Evolutionary conservation across 2,329 filamentous ascomycete genomes (phyloP).

Genomic region (Volutella citrinella): DNA sequence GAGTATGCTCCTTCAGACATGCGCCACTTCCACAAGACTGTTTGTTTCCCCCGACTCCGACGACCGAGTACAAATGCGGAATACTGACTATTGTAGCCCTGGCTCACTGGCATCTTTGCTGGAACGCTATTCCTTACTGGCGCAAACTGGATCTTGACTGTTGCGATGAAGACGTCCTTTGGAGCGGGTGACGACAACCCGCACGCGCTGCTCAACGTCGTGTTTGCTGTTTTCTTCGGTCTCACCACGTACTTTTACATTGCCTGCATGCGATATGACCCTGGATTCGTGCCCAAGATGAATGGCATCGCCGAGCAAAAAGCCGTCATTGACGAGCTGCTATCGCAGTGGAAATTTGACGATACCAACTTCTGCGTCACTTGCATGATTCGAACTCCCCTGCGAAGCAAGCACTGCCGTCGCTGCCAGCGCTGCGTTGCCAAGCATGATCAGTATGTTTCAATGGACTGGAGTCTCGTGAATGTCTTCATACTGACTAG

Average conservation of each 20-base stretch:
- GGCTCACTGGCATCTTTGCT: constrained; percentile 90
- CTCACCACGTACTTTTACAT: constrained; percentile 84
- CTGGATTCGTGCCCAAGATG: constrained; percentile 89
- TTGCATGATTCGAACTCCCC: constrained; percentile 90
- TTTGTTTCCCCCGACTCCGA: constrained; percentile 51
- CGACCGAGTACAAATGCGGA: too few species aligned
- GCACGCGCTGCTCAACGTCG: constrained; percentile 73
- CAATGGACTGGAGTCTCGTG: too few species aligned
- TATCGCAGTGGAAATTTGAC: constrained; percentile 85
- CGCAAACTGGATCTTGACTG: constrained; percentile 68
- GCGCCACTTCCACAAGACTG: constrained; percentile 85
- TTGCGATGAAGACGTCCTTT: constrained; percentile 37
- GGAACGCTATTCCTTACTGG: constrained; percentile 80
- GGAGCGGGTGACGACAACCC: constrained; percentile 24
- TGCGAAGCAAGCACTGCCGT: constrained; percentile 94
- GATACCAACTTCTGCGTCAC: constrained; percentile 90
- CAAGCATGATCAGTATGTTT: constrained; percentile 87
- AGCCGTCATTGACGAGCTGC: constrained; percentile 80
- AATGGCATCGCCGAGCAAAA: constrained; percentile 88
- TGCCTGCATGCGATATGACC: constrained; percentile 81
- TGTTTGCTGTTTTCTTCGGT: constrained; percentile 62
- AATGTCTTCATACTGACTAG: constrained; percentile 18
- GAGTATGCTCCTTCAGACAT: constrained; percentile 84
- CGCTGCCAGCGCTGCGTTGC: constrained; percentile 89
- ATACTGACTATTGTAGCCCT: constrained; percentile 59